Evolutionary conservation across 1,284 basidiomycete species (phyloP), one percentile per base, ranked within the genome.

Genomic region (Phellopilus nigrolimitatus): DNA sequence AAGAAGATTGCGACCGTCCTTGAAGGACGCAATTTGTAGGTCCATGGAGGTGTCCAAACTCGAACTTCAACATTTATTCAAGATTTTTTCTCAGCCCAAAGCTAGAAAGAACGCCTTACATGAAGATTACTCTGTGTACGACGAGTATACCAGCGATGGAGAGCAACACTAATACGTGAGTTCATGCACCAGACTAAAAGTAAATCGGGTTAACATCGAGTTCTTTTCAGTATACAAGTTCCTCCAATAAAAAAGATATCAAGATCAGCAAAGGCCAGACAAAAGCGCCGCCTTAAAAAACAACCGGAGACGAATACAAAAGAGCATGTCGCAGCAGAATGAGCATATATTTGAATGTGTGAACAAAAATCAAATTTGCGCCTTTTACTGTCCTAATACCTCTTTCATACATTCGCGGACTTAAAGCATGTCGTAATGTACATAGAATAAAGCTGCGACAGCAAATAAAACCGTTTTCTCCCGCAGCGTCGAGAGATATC

Each of bases 41-140:
- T 72, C 1, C n/a, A 13, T 39, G 40, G 17, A 31, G 31, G 24
- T 10, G 36, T 19, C 19, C 19, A 13, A n/a, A 9, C n/a, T 42
- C 22, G 25, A n/a, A 10, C n/a, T 24, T 24, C 10, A 6, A 30
- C 21, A 3, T 6, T 24, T 19, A 43, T 43, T 19, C 25, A 46
- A 28, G 31, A 4, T 41, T 47, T n/a, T 4, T 37, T 22, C 19
- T 12, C 53, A 89, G 89, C 57, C 67, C 80, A 6, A 78, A 78
- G 56, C 76, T 80, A 63, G 74, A 73, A 4, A 79, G 82, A 59
- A 78, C 76, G 1, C 84, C 88, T 0, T 90, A 80, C 59, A 85
- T 93, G 78, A 78, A 77, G 56, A 73, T 92, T 55, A 91, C 82
- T 0, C 69, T 93, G 0, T 82, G 78, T 13, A 69, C 71, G 22